Conservation (phyloP, 345 rosid species). For the Hypericum androsaemum region DNA sequence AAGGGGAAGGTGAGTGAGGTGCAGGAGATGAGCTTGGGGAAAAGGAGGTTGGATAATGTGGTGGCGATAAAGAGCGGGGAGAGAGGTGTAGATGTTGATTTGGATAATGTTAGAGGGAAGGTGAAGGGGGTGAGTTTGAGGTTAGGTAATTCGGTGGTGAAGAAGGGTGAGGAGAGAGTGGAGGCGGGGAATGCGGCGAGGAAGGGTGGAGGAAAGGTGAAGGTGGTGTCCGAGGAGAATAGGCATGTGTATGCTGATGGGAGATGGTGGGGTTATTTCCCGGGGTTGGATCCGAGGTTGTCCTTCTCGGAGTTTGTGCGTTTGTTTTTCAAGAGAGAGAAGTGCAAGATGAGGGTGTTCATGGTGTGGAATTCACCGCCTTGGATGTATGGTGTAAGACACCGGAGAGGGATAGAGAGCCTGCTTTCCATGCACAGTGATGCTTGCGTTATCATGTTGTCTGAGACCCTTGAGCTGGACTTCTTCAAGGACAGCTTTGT, state of each 20-base stretch:
- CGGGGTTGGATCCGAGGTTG: constrained; percentile 57
- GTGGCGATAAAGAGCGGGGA: constrained; percentile 1
- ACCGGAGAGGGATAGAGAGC: constrained; percentile 91
- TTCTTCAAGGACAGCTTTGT: constrained; percentile 75
- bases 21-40: constrained; percentile 5
- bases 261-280: constrained; percentile 86
- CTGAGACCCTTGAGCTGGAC: constrained; percentile 84
- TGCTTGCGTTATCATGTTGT: constrained; percentile 77
- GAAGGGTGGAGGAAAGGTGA: no score
- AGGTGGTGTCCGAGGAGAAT: constrained; percentile 28
- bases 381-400: constrained; percentile 86
- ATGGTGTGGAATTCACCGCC: constrained; percentile 96
- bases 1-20: constrained; percentile 13
- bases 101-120: constrained; percentile 26
- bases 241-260: constrained; percentile 78
- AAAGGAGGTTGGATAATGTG: background rate
- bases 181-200: no score
- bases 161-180: no score
- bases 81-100: background rate
- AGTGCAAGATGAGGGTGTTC: constrained; percentile 57
- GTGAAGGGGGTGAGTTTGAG: constrained; percentile 14
- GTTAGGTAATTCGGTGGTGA: constrained; percentile 2
- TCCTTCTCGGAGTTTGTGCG: constrained; percentile 64
- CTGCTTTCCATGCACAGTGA: constrained; percentile 57
- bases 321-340: constrained; percentile 47